These are phyloP conservation scores for Dryas alaskensis DNA, from an alignment of 306 rosid genomes.

Conservation along the genomic window DNA sequence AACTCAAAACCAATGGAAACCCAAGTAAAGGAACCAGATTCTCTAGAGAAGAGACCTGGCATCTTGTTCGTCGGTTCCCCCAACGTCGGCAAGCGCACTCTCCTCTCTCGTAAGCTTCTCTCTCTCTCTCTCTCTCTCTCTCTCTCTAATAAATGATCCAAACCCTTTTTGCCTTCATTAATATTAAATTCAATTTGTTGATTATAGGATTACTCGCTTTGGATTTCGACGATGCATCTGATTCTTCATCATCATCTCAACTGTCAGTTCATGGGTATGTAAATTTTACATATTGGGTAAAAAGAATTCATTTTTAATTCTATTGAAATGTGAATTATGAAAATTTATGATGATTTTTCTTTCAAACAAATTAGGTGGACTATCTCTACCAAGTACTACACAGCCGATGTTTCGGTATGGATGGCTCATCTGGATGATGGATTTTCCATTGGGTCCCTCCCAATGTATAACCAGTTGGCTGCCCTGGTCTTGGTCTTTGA, in stretches of 20 bases:
- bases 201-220: conserved; percentile 56
- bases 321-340: background rate
- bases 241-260: conserved; percentile 42
- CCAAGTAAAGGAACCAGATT: background rate
- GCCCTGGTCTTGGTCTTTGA: conserved; percentile 87
- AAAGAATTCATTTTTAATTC: background rate
- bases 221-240: conserved; percentile 60
- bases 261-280: conserved; percentile 62
- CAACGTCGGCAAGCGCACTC: conserved; percentile 78
- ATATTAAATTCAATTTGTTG: background rate
- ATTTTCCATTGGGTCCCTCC: conserved; percentile 47
- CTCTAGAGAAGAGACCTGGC: conserved; percentile 62
- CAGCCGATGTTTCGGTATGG: conserved; percentile 76
- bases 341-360: background rate
- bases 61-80: conserved; percentile 68
- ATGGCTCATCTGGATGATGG: conserved; percentile 66
- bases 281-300: background rate
- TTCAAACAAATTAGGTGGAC: conserved; percentile 45
- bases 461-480: conserved; percentile 45
- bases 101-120: conserved; percentile 56
- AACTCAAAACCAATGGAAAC: background rate
- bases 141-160: background rate
- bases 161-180: background rate
- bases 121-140: background rate
- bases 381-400: conserved; percentile 70